phyloP scores from a whole-genome alignment of 805 yeast genomes.

The Wickerhamiella cacticola region DNA sequence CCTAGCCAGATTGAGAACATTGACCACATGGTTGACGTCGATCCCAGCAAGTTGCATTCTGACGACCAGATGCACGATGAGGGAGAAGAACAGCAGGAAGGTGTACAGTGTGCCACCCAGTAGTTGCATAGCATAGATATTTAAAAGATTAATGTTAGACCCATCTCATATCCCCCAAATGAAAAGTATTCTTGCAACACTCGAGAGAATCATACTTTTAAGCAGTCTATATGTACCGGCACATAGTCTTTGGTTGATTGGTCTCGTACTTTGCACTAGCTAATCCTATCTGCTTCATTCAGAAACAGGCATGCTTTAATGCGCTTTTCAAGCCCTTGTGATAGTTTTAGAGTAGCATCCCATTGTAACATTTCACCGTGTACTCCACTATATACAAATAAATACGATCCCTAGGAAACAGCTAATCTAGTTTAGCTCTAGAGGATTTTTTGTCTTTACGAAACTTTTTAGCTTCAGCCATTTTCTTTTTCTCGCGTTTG shows the following conservation, averaged over 20 bases:
- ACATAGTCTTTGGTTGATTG: no score
- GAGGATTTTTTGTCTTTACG: constrained; percentile 13
- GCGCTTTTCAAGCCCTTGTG: no score
- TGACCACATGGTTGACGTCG: constrained; percentile 54
- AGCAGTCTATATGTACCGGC: no score
- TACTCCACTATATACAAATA: no score
- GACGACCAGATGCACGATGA: constrained; percentile 30
- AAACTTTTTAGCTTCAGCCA: constrained; percentile 32
- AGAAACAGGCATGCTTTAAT: no score
- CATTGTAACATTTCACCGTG: neutral
- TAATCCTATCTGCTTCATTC: no score
- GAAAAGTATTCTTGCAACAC: no score
- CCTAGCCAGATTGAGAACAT: constrained; percentile 44
- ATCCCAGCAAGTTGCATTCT: constrained; percentile 45
- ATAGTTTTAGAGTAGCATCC: no score
- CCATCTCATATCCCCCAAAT: no score
- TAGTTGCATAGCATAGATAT: constrained; percentile 25
- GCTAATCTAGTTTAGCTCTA: neutral
- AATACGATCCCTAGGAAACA: neutral
- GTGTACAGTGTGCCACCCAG: constrained; percentile 93
- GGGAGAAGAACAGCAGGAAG: constrained; percentile 50
- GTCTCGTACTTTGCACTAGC: no score
- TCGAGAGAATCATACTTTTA: no score
- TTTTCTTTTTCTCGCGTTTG: constrained; percentile 27
- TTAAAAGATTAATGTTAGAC: neutral